Base-by-base conservation (phyloP, 2,329 filamentous ascomycete genomes). In the Trichoderma asperellum region DNA sequence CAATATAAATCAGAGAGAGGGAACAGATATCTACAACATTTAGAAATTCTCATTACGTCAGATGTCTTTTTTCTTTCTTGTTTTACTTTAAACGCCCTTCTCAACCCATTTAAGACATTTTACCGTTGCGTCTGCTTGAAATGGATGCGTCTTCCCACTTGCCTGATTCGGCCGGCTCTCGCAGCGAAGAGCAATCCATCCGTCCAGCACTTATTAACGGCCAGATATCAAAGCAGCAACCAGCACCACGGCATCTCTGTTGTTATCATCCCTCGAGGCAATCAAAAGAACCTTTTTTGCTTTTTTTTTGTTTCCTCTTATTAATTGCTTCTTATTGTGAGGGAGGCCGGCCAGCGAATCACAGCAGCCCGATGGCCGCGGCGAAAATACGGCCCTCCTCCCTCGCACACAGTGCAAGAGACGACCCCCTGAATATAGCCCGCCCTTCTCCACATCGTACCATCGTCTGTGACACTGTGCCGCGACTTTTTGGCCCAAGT, bases 111-210 rank as follows among this genome's bases (percentile, higher is more conserved):
- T 7, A 27, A 64, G 61, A 64, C 61, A 64, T 64, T 55, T 47
- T 11, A 32, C 53, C 53, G 53, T 34, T 56, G 53, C 53, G 34
- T 32, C 27, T 57, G 63, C 63, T 67, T 29, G 63, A 57, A 67
- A 67, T 52, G 63, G 63, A 67, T 67, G 53, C 63, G 63, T 67
- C 40, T 67, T 67, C 55, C 55, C 63, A 67, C 63, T 67, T 67
- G 63, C 63, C 63, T 21, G 40, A 67, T 67, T 59, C 24, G 63
- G 63, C 40, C 37, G 35, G 4, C 57, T 14, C 11, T 24, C 40
- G 27, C n/a, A 63, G 37, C 63, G 49, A 49, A 49, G 47, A 49
- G 43, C 63, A 66, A 57, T 65, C 52, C 62, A 32, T 65, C 52
- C 24, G 47, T 8, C 53, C 14, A n/a, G 16, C 29, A n/a, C 29